phyloP scores from a whole-genome alignment of 1,284 basidiomycete genomes.

The Farysia itapuensis region DNA sequence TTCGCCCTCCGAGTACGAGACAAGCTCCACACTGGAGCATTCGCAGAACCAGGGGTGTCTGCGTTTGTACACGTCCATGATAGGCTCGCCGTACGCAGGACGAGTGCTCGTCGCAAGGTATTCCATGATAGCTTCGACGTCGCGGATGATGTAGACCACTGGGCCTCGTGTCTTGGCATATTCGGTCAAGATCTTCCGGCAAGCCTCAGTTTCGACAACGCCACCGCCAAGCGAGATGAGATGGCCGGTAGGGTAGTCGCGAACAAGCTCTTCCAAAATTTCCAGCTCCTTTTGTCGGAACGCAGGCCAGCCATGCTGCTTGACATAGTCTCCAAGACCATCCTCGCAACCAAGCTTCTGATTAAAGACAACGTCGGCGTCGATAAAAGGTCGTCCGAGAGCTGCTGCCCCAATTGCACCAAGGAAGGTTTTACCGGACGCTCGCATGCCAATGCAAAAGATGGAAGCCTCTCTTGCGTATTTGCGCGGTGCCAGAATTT shows the following conservation, averaged over 20 bases:
- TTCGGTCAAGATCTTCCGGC: slow-evolving; percentile 67
- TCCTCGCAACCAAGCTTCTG: slow-evolving; percentile 63
- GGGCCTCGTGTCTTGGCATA: slow-evolving; percentile 69
- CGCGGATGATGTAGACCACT: slow-evolving; percentile 73
- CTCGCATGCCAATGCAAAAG: slow-evolving; percentile 92
- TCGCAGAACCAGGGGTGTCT: slow-evolving; percentile 85
- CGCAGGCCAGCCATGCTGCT: slow-evolving; percentile 73
- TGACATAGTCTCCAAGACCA: slow-evolving; percentile 76
- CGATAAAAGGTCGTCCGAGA: slow-evolving; percentile 77
- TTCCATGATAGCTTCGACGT: slow-evolving; percentile 71
- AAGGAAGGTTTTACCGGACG: slow-evolving; percentile 90
- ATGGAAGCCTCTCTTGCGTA: slow-evolving; percentile 69
- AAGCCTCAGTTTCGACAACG: slow-evolving; percentile 79
- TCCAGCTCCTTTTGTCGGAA: slow-evolving; percentile 67
- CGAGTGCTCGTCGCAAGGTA: slow-evolving; percentile 89
- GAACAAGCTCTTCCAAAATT: slow-evolving; percentile 59
- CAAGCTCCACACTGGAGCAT: slow-evolving; percentile 80
- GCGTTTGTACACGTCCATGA: slow-evolving; percentile 78
- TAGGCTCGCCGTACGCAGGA: slow-evolving; percentile 68
- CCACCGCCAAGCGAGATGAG: slow-evolving; percentile 83
- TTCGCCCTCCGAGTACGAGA: slow-evolving; percentile 67
- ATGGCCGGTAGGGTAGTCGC: slow-evolving; percentile 61
- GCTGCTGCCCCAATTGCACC: slow-evolving; percentile 75
- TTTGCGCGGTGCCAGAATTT: slow-evolving; percentile 33
- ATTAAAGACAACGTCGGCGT: slow-evolving; percentile 83